Evolutionary conservation across 164 flowering plant species (phyloP).

Genomic region (Cinnamomum micranthum): DNA sequence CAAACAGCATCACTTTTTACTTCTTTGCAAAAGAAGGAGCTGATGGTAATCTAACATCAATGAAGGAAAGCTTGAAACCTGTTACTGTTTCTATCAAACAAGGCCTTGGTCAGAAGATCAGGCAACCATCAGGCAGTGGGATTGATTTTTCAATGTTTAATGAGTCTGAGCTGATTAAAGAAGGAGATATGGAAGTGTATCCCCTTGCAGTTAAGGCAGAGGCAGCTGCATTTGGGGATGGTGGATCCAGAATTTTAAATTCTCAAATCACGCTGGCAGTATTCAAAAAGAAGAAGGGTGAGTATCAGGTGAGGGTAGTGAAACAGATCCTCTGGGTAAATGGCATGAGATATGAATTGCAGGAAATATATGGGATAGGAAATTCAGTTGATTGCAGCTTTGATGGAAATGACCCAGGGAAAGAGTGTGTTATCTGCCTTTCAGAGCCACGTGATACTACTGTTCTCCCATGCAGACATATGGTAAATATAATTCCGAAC

Average conservation of each 20-base stretch:
- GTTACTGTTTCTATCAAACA: conserved; percentile 61
- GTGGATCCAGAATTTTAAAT: conserved; percentile 40
- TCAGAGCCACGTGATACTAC: conserved; percentile 96
- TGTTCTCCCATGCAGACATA: conserved; percentile 98
- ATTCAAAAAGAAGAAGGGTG: conserved; percentile 75
- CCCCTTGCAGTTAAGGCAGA: conserved; percentile 91
- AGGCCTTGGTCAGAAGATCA: conserved; percentile 88
- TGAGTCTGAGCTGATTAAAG: conserved; percentile 56
- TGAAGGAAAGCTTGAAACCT: conserved; percentile 59
- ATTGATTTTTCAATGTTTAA: conserved; percentile 67
- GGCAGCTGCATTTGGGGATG: conserved; percentile 28
- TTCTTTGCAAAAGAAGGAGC: conserved; percentile 96
- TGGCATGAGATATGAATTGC: conserved; percentile 88
- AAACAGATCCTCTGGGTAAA: conserved; percentile 94
- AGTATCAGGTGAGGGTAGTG: conserved; percentile 62
- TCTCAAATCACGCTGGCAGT: conserved; percentile 89
- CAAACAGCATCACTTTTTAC: conserved; percentile 65
- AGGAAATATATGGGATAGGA: conserved; percentile 96
- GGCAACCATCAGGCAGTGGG: conserved; percentile 86
- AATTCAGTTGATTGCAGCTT: conserved; percentile 75
- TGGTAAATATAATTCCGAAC: conserved; percentile 43
- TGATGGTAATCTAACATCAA: conserved; percentile 62
- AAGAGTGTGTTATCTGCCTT: conserved; percentile 96
- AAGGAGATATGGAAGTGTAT: conserved; percentile 54
- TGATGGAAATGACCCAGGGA: conserved; percentile 86